Evolutionary conservation across 805 yeast species (phyloP), one percentile per base, ranked within the genome.

Genomic region (Saturnispora halmiae): DNA sequence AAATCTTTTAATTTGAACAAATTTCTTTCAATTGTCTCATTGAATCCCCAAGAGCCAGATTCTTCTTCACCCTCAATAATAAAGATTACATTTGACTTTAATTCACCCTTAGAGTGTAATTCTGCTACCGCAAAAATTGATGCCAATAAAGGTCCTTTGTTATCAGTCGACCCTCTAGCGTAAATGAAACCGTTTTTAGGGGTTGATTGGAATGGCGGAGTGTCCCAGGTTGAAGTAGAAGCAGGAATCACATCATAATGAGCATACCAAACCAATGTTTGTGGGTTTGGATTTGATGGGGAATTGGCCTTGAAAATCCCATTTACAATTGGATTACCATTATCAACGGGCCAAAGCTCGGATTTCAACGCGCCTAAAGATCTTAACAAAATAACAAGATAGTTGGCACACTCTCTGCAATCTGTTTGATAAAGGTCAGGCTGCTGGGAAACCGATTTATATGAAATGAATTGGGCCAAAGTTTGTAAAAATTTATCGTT

Each of bases 51-150:
- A 0, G 95, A 84, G 1, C 96, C 97, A 43, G 84, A 73, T 58
- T 90, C 98, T 60, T 92, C 98, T 58, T 87, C 96, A 34, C 98
- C 98, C 61, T 90, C 98, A 36, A 90, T 69, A 13, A 90, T 54
- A 51, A 92, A 88, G 0, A 82, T 77, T 3, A 90, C 79, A 56
- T 90, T 95, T 34, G 79, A 70, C 6, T 67, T 64, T 16, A 92
- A 67, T 34, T 72, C 60, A 0, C 68, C 63, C 9, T 64, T 60
- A 22, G 72, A 72, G 40, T 63, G 63, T 11, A 86, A 60, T 40
- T 82, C 85, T 0, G 92, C 88, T 15, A 82, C 94, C 0, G 95
- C 85, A 60, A 77, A 87, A 2, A 90, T 70, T 0, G 96, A 80
- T 2, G 96, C 94, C 10, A 87, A 61, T 7, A 82, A 64, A 0